These are phyloP conservation scores for Aspergillus phoenicis DNA, from an alignment of 2,329 filamentous ascomycete genomes.

Conservation along the genomic window DNA sequence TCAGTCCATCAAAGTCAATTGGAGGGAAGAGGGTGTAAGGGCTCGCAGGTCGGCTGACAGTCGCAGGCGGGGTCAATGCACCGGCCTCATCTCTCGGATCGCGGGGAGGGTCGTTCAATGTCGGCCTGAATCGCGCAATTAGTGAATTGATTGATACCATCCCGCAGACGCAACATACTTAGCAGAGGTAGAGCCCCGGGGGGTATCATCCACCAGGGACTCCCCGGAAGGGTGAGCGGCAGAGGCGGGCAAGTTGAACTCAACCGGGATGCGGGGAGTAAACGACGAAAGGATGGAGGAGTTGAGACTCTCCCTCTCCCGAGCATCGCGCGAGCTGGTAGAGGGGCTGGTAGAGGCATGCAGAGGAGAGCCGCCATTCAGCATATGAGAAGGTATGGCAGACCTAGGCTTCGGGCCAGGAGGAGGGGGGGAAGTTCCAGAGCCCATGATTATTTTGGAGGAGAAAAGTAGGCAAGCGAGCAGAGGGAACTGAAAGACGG, in stretches of 20 bases:
- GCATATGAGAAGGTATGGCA: constrained; percentile 59
- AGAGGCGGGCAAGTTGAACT: constrained; percentile 31
- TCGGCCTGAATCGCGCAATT: constrained; percentile 24
- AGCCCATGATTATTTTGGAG: constrained; percentile 54
- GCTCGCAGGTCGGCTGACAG: constrained; percentile 53
- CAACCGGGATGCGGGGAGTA: constrained; percentile 40
- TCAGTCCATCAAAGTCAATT: constrained; percentile 56
- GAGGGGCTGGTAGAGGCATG: constrained; percentile 51
- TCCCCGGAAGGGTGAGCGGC: constrained; percentile 20
- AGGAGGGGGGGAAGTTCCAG: constrained; percentile 41
- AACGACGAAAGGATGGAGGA: constrained; percentile 63
- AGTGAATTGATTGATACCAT: background rate
- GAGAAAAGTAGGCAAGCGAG: constrained; percentile 7
- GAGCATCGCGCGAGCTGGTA: constrained; percentile 52
- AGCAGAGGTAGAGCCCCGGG: constrained; percentile 21
- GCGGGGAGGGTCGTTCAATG: constrained; percentile 53
- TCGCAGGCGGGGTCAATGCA: constrained; percentile 55
- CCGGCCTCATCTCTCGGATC: constrained; percentile 56
- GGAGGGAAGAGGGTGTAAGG: constrained; percentile 54
- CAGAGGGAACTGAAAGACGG: background rate
- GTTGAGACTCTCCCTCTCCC: constrained; percentile 60
- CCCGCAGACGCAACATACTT: constrained; percentile 27
- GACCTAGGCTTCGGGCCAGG: constrained; percentile 52
- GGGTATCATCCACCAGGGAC: constrained; percentile 20
- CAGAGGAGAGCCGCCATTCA: constrained; percentile 59